These are phyloP conservation scores for Russula griseocarnosa DNA, from an alignment of 768 basidiomycete species.

Conservation along the genomic window DNA sequence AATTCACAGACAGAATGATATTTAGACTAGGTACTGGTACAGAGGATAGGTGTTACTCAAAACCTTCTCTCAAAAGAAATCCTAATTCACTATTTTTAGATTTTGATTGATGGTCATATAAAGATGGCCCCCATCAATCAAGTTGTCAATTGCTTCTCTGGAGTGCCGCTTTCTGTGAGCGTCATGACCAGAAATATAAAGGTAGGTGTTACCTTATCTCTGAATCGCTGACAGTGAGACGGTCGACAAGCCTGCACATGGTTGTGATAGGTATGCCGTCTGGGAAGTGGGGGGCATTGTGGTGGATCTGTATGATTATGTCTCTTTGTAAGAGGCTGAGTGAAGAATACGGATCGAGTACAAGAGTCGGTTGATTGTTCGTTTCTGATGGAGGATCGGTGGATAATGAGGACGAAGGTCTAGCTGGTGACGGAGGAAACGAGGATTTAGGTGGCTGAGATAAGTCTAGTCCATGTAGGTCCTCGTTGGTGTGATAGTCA, in stretches of 20 bases:
- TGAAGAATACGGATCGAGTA: slow-evolving; percentile 26
- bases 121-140: slow-evolving; percentile 28
- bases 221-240: slow-evolving; percentile 1
- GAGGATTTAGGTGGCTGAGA: neutral
- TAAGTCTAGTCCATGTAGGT: neutral
- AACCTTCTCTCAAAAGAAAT: neutral
- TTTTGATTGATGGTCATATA: slow-evolving; percentile 22
- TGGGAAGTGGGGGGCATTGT: slow-evolving; percentile 18
- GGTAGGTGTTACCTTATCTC: slow-evolving; percentile 16
- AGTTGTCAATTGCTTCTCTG: slow-evolving; percentile 30
- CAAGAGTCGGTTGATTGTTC: slow-evolving; percentile 1
- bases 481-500: neutral
- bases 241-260: slow-evolving; percentile 1
- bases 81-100: slow-evolving; percentile 19
- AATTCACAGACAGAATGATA: too few species aligned
- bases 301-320: slow-evolving; percentile 25
- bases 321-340: slow-evolving; percentile 24
- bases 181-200: neutral
- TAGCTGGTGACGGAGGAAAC: neutral
- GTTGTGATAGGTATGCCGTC: slow-evolving; percentile 17
- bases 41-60: neutral
- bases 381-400: neutral
- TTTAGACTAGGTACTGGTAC: neutral
- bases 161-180: neutral
- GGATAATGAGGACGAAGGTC: neutral